Percentiles rank a stretch among this genome's conserved stretches.
Evolutionary conservation across 1,284 basidiomycete genomes (phyloP).

Genomic region (Cutaneotrichosporon mucoides): DNA sequence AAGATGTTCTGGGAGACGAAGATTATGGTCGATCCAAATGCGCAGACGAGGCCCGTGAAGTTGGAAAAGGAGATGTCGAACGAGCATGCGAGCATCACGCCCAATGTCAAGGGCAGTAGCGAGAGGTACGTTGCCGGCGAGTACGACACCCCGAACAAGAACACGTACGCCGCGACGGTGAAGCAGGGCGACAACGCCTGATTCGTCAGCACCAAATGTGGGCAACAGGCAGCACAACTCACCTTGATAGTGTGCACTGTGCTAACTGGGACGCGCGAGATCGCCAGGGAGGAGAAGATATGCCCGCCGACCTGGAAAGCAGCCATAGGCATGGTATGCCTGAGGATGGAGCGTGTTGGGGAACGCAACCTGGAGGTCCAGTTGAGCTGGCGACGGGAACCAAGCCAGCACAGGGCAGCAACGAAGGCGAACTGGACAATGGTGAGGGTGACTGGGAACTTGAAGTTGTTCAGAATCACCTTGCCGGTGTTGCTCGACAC

Average conservation of each 20-base stretch:
- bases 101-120: slow-evolving; percentile 86
- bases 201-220: slow-evolving; percentile 5
- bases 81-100: slow-evolving; percentile 96
- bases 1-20: slow-evolving; percentile 99
- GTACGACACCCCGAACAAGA: slow-evolving; percentile 90
- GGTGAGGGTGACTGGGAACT: slow-evolving; percentile 62
- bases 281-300: slow-evolving; percentile 94
- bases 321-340: slow-evolving; percentile 83
- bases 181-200: slow-evolving; percentile 95
- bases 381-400: slow-evolving; percentile 67
- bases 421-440: slow-evolving; percentile 96
- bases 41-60: slow-evolving; percentile 74
- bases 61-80: slow-evolving; percentile 86
- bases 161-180: slow-evolving; percentile 89
- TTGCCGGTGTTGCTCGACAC: slow-evolving; percentile 50
- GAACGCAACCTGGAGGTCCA: slow-evolving; percentile 55
- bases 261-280: slow-evolving; percentile 90
- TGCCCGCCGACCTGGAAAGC: slow-evolving; percentile 91
- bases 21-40: slow-evolving; percentile 88
- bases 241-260: slow-evolving; percentile 99
- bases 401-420: slow-evolving; percentile 72
- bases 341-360: slow-evolving; percentile 69
- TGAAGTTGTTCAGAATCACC: slow-evolving; percentile 50
- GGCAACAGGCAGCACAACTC: slow-evolving; percentile 27
- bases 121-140: slow-evolving; percentile 87